A percentile compares a stretch with the other conserved stretches of the same genome.
Evolutionary conservation across 768 basidiomycete genomes (phyloP).

Genomic region (Grammothele lineata): DNA sequence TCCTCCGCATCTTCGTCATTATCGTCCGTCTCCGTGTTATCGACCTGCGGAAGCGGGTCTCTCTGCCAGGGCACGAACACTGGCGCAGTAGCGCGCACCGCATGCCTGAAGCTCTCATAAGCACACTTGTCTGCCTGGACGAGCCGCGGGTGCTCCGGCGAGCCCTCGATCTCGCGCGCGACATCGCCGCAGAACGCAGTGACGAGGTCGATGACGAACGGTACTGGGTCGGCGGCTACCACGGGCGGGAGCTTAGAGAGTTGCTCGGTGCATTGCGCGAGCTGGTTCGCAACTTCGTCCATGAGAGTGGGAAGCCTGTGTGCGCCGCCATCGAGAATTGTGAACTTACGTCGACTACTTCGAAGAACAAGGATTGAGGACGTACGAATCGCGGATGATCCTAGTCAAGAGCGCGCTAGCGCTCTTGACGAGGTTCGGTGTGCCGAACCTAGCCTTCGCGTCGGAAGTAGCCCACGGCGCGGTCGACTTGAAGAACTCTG

Average conservation of each 20-base stretch:
- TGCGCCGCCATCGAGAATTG: too few relatives aligned
- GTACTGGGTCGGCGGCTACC: conserved; percentile 14
- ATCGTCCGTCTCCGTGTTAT: too few relatives aligned
- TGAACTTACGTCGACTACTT: too few relatives aligned
- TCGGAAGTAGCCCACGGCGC: conserved; percentile 50
- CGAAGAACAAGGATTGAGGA: not conserved
- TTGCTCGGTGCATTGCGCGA: conserved; percentile 2
- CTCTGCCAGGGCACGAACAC: conserved; percentile 34
- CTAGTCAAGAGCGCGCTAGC: conserved; percentile 49
- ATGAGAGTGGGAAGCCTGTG: conserved; percentile 10
- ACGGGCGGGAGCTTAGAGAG: conserved; percentile 10
- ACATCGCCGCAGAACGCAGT: conserved; percentile 11
- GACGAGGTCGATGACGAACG: conserved; percentile 15
- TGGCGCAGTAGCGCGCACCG: conserved; percentile 36
- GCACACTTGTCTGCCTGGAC: conserved; percentile 31
- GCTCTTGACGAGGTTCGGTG: conserved; percentile 46
- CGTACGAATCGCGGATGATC: conserved; percentile 17
- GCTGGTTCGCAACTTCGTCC: conserved; percentile 10
- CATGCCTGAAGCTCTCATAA: conserved; percentile 31
- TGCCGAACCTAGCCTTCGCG: conserved; percentile 43
- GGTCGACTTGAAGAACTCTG: conserved; percentile 44
- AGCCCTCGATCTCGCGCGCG: conserved; percentile 8
- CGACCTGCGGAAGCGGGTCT: too few relatives aligned
- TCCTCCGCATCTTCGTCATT: too few relatives aligned
- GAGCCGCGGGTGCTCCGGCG: conserved; percentile 27